Conservation (phyloP, 345 rosid genomes). For the Ceriops tagal region DNA sequence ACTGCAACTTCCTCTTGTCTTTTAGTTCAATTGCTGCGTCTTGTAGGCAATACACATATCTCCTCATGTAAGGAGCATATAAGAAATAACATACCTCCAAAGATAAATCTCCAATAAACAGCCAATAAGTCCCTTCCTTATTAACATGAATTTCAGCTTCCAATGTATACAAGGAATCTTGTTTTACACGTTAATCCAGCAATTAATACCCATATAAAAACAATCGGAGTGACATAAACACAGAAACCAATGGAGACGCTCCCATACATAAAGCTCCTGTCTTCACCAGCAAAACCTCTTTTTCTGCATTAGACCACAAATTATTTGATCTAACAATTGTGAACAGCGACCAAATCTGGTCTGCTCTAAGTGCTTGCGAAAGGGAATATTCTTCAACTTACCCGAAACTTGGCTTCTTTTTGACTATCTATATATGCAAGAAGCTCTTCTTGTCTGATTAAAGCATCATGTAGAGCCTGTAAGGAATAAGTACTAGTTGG, state of each 20-base stretch:
- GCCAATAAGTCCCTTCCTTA: no score
- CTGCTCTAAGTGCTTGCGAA: not conserved
- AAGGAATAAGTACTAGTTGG: not conserved
- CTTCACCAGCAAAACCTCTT: conserved; percentile 17
- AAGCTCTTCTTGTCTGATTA: conserved; percentile 35
- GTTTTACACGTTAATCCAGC: not conserved
- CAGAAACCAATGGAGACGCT: not conserved
- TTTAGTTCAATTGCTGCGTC: no score
- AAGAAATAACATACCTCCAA: no score
- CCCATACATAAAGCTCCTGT: conserved; percentile 16
- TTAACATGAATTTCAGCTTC: not conserved
- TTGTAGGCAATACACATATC: no score
- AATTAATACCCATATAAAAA: not conserved
- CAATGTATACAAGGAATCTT: not conserved
- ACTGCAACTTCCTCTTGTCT: no score
- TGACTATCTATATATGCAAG: conserved; percentile 29
- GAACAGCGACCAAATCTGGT: not conserved
- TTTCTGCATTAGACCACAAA: conserved; percentile 10
- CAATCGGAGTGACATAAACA: not conserved
- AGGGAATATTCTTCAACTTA: conserved; percentile 6
- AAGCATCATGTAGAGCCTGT: conserved; percentile 38
- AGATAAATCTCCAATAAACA: no score
- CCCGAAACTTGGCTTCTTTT: conserved; percentile 21
- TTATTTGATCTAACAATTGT: not conserved
- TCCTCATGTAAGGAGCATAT: no score